Percentiles rank a stretch among this genome's conserved stretches.
phyloP scores from a whole-genome alignment of 2,329 filamentous ascomycete species.

The Stylonectria norvegica region DNA sequence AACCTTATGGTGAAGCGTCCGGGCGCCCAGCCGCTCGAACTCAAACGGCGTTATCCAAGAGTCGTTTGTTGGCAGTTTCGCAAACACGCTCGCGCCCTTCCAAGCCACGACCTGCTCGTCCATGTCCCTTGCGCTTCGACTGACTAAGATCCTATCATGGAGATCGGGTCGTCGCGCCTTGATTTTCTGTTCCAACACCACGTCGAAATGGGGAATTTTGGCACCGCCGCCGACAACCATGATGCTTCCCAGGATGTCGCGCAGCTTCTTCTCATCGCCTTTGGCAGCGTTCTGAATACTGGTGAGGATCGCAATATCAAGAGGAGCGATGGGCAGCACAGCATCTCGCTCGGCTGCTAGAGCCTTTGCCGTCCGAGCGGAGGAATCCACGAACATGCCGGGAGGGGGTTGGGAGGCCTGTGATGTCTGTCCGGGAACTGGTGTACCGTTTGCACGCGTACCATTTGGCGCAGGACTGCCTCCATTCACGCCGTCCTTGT shows the following conservation, averaged over 20 bases:
- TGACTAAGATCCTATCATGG: constrained; percentile 58
- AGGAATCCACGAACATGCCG: constrained; percentile 49
- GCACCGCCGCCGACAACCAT: constrained; percentile 87
- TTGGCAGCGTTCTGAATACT: constrained; percentile 84
- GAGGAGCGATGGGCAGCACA: constrained; percentile 75
- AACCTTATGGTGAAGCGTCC: constrained; percentile 81
- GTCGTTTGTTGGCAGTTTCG: constrained; percentile 87
- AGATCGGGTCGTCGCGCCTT: constrained; percentile 62
- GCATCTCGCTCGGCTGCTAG: constrained; percentile 71
- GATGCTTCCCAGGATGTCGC: constrained; percentile 84
- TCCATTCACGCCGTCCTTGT: constrained; percentile 42
- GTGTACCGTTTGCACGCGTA: constrained; percentile 49
- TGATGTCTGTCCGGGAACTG: constrained; percentile 33
- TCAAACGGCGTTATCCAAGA: constrained; percentile 88
- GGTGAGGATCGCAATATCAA: constrained; percentile 86
- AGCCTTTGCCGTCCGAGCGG: constrained; percentile 48
- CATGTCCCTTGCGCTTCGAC: constrained; percentile 79
- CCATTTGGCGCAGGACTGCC: constrained; percentile 53
- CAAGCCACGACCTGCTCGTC: constrained; percentile 96
- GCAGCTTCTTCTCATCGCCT: constrained; percentile 87
- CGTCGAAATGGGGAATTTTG: constrained; percentile 75
- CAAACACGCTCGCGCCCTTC: constrained; percentile 98
- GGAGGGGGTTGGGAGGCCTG: constrained; percentile 36
- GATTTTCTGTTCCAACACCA: constrained; percentile 79
- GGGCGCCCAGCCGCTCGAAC: constrained; percentile 79